Evolutionary conservation across 2,329 filamentous ascomycete species (phyloP), one percentile per base, ranked within the genome.

Genomic region (Fusarium sp.): DNA sequence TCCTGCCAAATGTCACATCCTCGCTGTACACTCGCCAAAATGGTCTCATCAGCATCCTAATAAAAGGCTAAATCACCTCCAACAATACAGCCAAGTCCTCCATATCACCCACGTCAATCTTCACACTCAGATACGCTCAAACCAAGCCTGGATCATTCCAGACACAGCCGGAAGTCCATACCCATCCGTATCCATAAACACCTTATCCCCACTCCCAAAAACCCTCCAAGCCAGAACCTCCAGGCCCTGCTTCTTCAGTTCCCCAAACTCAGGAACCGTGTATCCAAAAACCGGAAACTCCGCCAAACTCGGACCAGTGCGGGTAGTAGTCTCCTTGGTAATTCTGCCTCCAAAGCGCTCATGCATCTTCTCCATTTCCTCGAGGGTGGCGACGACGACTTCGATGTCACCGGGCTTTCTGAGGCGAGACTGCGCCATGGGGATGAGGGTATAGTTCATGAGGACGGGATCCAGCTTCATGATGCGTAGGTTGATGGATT

Each of bases 201-300:
- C 7, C 23, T n/a, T 48, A 25, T 48, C 23, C 14, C 18, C 14
- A 25, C 39, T 25, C 10, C 54, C 54, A 35, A 27, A 35, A 14
- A 57, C 29, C 3, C 54, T 45, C 54, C 54, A 57, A 8, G 54
- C 54, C 2, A 57, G 1, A 6, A 57, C 29, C 23, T 57, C 39
- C 2, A 25, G 9, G 10, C 54, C 54, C 4, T 25, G 10, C 0
- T 35, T 18, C 18, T 21, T 16, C 4, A 31, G 4, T 0, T 7
- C 14, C 2, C 14, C 42, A n/a, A 57, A 57, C 5, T 27, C 29
- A 21, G 54, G 54, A 8, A n/a, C 14, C 3, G n/a, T 42, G 3
- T 23, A 31, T 12, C 39, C 18, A 23, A 42, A 44, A n/a, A 31
- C n/a, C 0, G 23, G 23, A 7, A 57, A 27, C 14, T 16, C 29